Evolutionary conservation across 371 early-diverging fungal genomes (phyloP), one percentile per base, ranked within the genome.

Genomic region (Actinomortierella wolfii): DNA sequence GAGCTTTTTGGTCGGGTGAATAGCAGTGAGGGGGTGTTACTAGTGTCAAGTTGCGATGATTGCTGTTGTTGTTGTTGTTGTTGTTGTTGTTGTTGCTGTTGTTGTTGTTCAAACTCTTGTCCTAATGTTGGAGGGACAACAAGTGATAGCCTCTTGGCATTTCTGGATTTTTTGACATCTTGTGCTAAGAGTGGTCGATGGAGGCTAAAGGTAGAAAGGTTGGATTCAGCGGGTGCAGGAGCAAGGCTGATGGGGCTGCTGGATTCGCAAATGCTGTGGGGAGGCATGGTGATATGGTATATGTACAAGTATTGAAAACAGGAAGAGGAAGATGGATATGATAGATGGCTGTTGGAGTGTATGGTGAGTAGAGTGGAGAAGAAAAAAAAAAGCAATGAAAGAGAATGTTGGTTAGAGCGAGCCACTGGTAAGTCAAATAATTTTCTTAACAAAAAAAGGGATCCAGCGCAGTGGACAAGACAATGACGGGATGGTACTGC

Each of bases 111-210:
- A 34, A 34, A 34, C 34, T 34, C 34, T 34, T 34, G 34, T 40
- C 68, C 61, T 34, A 65, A 64, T 24, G 68, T 60, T 47, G 76
- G 68, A 43, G 77, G 64, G 3, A 76, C 77, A 6, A 76, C 41
- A 7, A 76, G 61, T 13, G 77, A 76, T 21, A 76, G 54, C 41
- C 66, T 58, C 59, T 76, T 76, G n/a, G 71, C 58, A 56, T 76
- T 76, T 45, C 76, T 61, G 17, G 56, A 61, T 59, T 61, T 64
- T 58, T 64, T 67, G n/a, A 34, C 11, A 34, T 34, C 34, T 34
- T 17, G 23, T 25, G 23, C n/a, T n/a, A 29, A 44, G 40, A 57
- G 62, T 64, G 21, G 68, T 53, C 4, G 55, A 14, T 14, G 68
- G 59, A 21, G 68, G 54, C 24, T 46, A 58, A 23, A 53, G 56